Conservation (phyloP, 148 eudicot genomes). For the Rhododendron ovatum region DNA sequence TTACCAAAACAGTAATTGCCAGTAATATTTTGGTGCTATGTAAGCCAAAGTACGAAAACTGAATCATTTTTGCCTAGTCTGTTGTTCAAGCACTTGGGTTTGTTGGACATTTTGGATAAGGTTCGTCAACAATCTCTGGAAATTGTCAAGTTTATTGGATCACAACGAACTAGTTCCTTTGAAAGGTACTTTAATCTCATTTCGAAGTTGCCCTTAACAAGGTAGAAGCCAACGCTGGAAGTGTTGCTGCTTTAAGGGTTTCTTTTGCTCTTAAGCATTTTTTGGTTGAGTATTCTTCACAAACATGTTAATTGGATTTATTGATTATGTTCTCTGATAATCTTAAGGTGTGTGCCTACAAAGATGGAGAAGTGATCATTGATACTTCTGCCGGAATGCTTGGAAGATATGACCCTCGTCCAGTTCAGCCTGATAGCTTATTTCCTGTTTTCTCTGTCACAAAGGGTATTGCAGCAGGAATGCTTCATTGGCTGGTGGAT, state of each 20-base stretch:
- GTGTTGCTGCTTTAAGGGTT: neutral
- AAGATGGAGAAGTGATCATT: constrained; percentile 93
- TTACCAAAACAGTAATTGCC: neutral
- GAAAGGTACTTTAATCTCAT: neutral
- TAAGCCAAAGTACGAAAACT: neutral
- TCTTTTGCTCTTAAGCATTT: neutral
- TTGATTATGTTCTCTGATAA: neutral
- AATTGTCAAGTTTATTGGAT: neutral
- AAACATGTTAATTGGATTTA: neutral
- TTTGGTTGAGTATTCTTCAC: neutral
- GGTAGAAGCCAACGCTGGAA: neutral
- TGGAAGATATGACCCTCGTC: constrained; percentile 98
- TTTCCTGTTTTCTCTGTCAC: constrained; percentile 92
- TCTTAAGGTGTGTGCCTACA: constrained; percentile 86
- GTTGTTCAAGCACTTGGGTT: neutral
- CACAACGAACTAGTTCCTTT: neutral
- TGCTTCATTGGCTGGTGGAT: constrained; percentile 93
- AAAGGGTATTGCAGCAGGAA: constrained; percentile 87
- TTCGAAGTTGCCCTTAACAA: neutral
- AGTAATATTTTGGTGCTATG: neutral
- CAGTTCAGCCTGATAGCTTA: constrained; percentile 93
- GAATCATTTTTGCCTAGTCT: neutral
- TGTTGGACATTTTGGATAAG: neutral
- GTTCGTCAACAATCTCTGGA: neutral
- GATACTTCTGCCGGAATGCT: constrained; percentile 97